Evolutionary conservation across 805 yeast genomes (phyloP).

Genomic region (Hanseniaspora guilliermondii): DNA sequence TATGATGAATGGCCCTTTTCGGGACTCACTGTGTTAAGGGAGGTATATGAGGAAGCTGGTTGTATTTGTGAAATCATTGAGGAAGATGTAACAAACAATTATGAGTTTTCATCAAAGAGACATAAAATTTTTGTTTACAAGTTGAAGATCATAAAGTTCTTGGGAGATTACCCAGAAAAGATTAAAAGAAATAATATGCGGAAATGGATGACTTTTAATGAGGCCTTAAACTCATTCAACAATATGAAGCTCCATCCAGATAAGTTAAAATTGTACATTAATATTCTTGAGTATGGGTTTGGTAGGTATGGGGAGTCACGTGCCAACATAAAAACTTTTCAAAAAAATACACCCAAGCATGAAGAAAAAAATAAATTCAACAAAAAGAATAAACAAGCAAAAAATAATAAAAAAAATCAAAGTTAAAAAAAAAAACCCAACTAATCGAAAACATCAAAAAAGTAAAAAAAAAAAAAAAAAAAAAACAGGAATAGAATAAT

Average conservation of each 20-base stretch:
- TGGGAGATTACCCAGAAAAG: not conserved
- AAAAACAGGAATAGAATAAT: too few species aligned
- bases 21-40: slow-evolving; percentile 55
- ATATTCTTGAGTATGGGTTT: not conserved
- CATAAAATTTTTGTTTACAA: slow-evolving; percentile 4
- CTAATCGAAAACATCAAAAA: not conserved
- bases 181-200: not conserved
- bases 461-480: too few species aligned
- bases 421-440: not conserved
- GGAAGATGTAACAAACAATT: slow-evolving; percentile 45
- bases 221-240: not conserved
- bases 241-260: not conserved
- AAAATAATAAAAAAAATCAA: too few species aligned
- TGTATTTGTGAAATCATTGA: slow-evolving; percentile 50
- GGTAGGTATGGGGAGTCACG: not conserved
- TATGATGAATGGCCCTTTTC: slow-evolving; percentile 46
- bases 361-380: not conserved
- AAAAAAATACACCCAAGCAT: not conserved
- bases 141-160: not conserved
- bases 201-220: not conserved
- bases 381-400: too few species aligned
- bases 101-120: not conserved
- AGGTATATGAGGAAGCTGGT: slow-evolving; percentile 98
- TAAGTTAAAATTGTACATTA: not conserved
- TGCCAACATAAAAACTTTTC: not conserved